These are phyloP conservation scores for Pinus taeda DNA, from an alignment of 75 land plant species.

Conservation along the genomic window DNA sequence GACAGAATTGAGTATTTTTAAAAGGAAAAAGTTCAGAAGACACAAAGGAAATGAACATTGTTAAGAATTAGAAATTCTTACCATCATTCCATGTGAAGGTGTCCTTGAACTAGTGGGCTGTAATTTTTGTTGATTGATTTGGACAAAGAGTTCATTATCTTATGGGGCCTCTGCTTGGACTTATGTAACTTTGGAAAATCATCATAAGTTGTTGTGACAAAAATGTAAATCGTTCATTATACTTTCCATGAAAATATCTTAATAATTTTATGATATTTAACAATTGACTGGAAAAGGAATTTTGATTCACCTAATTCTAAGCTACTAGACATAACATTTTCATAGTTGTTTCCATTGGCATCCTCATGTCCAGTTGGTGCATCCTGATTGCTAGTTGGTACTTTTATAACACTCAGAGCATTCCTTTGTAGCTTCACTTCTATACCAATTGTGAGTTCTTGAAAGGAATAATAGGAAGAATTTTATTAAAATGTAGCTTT, in stretches of 20 bases:
- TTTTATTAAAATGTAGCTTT: too few species aligned
- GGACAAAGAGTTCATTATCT: slow-evolving; percentile 34
- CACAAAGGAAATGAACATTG: not conserved
- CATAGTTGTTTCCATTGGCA: slow-evolving; percentile 15
- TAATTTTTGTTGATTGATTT: slow-evolving; percentile 43
- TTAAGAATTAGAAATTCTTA: not conserved
- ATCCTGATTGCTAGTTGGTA: slow-evolving; percentile 32
- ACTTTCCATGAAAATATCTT: not conserved
- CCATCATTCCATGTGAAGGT: slow-evolving; percentile 26
- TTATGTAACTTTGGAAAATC: slow-evolving; percentile 53
- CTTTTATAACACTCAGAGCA: slow-evolving; percentile 36
- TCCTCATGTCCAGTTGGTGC: slow-evolving; percentile 37
- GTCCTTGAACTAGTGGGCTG: slow-evolving; percentile 43
- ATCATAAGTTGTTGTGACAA: slow-evolving; percentile 47
- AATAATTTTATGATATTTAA: not conserved
- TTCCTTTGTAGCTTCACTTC: slow-evolving; percentile 43
- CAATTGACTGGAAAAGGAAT: not conserved
- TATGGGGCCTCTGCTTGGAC: slow-evolving; percentile 40
- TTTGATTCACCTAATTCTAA: slow-evolving; percentile 12
- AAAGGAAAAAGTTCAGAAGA: not conserved
- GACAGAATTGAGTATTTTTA: not conserved
- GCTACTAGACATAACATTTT: slow-evolving; percentile 12
- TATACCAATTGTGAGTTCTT: slow-evolving; percentile 37
- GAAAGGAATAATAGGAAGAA: not conserved
- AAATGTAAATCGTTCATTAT: not conserved